Percentiles rank a stretch among this genome's conserved stretches.
These are phyloP conservation scores for Naganishia antarctica DNA, from an alignment of 768 basidiomycete genomes.

Conservation along the genomic window DNA sequence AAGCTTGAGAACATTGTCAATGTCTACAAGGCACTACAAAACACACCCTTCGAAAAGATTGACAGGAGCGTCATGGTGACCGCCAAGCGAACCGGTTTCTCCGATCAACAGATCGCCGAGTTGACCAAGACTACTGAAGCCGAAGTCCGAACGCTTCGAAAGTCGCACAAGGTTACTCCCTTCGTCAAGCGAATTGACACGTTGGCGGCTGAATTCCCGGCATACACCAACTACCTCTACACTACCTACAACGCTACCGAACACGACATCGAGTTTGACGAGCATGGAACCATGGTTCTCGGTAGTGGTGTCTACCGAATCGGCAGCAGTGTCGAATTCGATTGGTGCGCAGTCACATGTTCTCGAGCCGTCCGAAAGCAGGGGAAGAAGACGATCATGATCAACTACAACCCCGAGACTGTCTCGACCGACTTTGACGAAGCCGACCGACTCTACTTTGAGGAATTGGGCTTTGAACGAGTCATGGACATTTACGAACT, in stretches of 20 bases:
- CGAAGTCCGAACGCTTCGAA: slow-evolving; percentile 74
- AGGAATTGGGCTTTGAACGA: slow-evolving; percentile 93
- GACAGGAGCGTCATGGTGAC: slow-evolving; percentile 71
- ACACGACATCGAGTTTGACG: slow-evolving; percentile 92
- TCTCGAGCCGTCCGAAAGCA: slow-evolving; percentile 84
- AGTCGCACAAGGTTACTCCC: slow-evolving; percentile 80
- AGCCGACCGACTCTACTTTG: slow-evolving; percentile 97
- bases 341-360: slow-evolving; percentile 99
- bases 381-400: slow-evolving; percentile 94
- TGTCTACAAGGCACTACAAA: slow-evolving; percentile 70
- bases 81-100: slow-evolving; percentile 93
- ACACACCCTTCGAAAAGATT: slow-evolving; percentile 64
- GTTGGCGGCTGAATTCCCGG: slow-evolving; percentile 95
- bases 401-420: slow-evolving; percentile 99
- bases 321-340: slow-evolving; percentile 97
- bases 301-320: slow-evolving; percentile 98
- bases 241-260: slow-evolving; percentile 96
- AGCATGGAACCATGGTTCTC: slow-evolving; percentile 98
- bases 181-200: slow-evolving; percentile 99
- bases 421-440: slow-evolving; percentile 99
- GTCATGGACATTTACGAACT: slow-evolving; percentile 99
- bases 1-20: slow-evolving; percentile 98
- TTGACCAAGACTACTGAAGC: slow-evolving; percentile 70
- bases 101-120: slow-evolving; percentile 84
- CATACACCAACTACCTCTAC: slow-evolving; percentile 98